These are phyloP conservation scores for Arthroderma sp. DNA, from an alignment of 2,329 filamentous ascomycete genomes.

Conservation along the genomic window DNA sequence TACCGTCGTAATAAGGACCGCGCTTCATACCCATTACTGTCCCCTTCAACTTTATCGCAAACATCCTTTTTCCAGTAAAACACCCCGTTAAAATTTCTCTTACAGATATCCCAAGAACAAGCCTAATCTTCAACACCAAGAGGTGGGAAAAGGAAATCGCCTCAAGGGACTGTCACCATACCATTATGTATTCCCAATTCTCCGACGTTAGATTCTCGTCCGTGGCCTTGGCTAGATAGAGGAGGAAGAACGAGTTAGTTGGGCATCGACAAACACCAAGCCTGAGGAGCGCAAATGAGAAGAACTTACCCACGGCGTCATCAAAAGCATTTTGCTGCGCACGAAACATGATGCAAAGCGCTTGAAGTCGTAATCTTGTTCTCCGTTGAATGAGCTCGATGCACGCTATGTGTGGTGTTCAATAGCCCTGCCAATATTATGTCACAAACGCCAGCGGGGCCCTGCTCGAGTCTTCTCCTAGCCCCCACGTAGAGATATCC, in stretches of 20 bases:
- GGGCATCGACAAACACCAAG: background rate
- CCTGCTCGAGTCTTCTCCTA: too few relatives aligned
- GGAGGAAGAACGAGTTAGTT: slow-evolving; percentile 17
- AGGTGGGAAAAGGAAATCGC: background rate
- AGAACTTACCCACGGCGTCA: slow-evolving; percentile 50
- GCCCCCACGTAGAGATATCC: too few relatives aligned
- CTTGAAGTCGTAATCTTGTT: background rate
- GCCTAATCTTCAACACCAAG: background rate
- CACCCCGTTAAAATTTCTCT: background rate
- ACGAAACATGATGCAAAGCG: slow-evolving; percentile 39
- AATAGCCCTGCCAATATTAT: too few relatives aligned
- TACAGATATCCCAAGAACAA: background rate
- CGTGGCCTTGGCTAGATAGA: slow-evolving; percentile 58
- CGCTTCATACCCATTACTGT: slow-evolving; percentile 33
- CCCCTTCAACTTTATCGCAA: slow-evolving; percentile 44
- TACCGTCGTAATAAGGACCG: slow-evolving; percentile 2
- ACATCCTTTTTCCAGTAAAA: slow-evolving; percentile 35
- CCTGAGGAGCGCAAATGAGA: background rate
- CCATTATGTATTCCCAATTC: slow-evolving; percentile 60
- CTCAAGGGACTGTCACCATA: slow-evolving; percentile 19
- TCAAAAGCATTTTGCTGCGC: slow-evolving; percentile 56
- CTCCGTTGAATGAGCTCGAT: too few relatives aligned
- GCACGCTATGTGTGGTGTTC: too few relatives aligned
- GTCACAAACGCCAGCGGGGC: too few relatives aligned
- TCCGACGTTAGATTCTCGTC: slow-evolving; percentile 93